Conservation (phyloP, 2,329 filamentous ascomycete species). For the Fusarium begoniae region DNA sequence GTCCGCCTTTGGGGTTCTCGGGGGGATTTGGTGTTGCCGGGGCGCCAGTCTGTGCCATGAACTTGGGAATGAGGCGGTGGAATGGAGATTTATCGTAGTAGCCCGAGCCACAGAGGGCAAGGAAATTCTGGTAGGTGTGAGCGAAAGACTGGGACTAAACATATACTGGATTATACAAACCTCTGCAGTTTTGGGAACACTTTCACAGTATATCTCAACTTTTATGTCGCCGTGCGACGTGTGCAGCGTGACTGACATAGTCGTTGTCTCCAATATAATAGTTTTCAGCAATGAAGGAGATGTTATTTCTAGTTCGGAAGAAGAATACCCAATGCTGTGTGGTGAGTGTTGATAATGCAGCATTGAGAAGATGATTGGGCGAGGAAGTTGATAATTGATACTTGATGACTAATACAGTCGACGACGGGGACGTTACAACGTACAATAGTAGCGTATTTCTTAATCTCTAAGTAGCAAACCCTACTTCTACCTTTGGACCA, state of each 20-base stretch:
- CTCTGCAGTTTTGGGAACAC: conserved; percentile 91
- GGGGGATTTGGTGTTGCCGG: conserved; percentile 61
- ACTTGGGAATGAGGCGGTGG: conserved; percentile 81
- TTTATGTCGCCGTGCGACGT: conserved; percentile 92
- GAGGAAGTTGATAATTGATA: not conserved
- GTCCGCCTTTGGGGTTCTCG: conserved; percentile 72
- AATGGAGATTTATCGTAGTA: conserved; percentile 81
- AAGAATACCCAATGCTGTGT: not conserved
- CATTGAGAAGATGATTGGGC: conserved; percentile 6
- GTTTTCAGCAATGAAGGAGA: not conserved
- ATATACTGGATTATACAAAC: conserved; percentile 52
- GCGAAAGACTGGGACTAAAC: not conserved
- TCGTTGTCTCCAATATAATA: not conserved
- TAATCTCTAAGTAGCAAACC: too few species aligned
- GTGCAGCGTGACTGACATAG: conserved; percentile 79
- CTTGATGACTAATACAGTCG: conserved; percentile 4
- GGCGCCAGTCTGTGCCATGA: conserved; percentile 82
- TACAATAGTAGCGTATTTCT: not conserved
- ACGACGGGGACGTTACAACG: not conserved
- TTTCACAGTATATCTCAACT: conserved; percentile 95
- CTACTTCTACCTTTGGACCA: not conserved
- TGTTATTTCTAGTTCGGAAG: not conserved
- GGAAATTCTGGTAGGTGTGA: conserved; percentile 73
- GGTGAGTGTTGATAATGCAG: not conserved
- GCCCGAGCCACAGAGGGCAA: conserved; percentile 82